Evolutionary conservation across 2,329 filamentous ascomycete genomes (phyloP), one percentile per base, ranked within the genome.

Genomic region (Penicillium concentricum): DNA sequence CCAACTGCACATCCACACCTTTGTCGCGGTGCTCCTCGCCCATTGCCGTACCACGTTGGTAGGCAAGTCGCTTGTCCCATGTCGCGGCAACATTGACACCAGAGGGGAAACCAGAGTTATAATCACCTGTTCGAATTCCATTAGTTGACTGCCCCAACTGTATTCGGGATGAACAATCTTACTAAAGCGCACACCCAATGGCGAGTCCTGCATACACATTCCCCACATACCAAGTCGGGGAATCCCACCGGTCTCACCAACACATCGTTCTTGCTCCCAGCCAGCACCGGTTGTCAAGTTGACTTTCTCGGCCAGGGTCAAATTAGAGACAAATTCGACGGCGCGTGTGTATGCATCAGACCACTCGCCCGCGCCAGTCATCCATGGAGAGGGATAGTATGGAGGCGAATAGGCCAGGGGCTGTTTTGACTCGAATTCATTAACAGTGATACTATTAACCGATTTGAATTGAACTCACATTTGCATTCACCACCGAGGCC

Each of bases 271-370:
- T 48, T 83, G 78, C 73, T 82, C 72, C 87, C 87, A 91, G 84
- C 92, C 92, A 61, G 89, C 84, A 73, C 93, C 93, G 0, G 92
- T 97, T 3, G 93, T 97, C 62, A 99, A 74, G 74, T 97, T 97
- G 74, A 97, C 91, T 78, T 96, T 97, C 74, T 97, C 92, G 12
- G 86, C 71, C 35, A 96, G 81, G 0, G 91, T 96, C 75, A 96
- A 77, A 71, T 92, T 86, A 10, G 88, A 88, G 44, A 97, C 91
- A 67, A 96, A 93, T 3, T 81, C 84, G 64, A 84, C 85, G 1
- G 92, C 92, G 73, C 89, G 87, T 20, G 76, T 78, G 65, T 96
- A 92, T 38, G 91, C 91, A 7, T 85, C 83, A 52, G 84, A 81
- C 92, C 92, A 96, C 43, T 83, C 78, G 12, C 89, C 89, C 6